These are phyloP conservation scores for Ceratobasidium sp. DNA, from an alignment of 1,284 basidiomycete species.

Conservation along the genomic window DNA sequence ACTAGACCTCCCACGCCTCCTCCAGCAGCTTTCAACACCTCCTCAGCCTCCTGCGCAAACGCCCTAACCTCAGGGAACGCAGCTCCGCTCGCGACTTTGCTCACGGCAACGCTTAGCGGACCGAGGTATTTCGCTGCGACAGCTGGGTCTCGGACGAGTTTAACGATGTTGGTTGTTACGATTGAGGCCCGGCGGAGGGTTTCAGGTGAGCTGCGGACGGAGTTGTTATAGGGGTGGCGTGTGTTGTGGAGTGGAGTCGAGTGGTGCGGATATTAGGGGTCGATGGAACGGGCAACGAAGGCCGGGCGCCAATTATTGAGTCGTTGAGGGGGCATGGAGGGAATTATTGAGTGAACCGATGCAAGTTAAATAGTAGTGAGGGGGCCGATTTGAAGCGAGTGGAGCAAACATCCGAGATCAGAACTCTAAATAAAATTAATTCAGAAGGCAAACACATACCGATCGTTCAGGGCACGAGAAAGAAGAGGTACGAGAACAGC, in stretches of 20 bases:
- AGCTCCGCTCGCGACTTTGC: conserved; percentile 90
- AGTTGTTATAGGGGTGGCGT: no score
- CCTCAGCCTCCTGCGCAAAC: conserved; percentile 85
- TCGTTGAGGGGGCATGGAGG: no score
- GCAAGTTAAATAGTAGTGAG: no score
- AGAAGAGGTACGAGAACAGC: conserved; percentile 96
- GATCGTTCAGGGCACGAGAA: conserved; percentile 92
- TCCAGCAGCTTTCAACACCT: conserved; percentile 83
- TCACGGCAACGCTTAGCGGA: conserved; percentile 90
- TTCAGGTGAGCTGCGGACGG: conserved; percentile 39
- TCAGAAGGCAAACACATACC: conserved; percentile 54
- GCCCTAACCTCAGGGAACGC: conserved; percentile 98
- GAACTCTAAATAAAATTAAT: no score
- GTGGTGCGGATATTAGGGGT: no score
- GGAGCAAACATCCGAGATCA: no score
- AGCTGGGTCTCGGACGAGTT: conserved; percentile 93
- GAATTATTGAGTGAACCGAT: no score
- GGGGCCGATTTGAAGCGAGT: no score
- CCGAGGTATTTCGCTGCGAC: conserved; percentile 93
- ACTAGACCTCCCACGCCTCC: conserved; percentile 14
- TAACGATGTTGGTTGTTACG: conserved; percentile 97
- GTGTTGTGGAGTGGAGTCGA: no score
- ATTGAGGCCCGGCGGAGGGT: conserved; percentile 75
- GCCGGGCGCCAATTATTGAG: no score
- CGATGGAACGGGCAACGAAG: no score